Evolutionary conservation across 306 rosid species (phyloP).

Genomic region (Acacia crassicarpa): DNA sequence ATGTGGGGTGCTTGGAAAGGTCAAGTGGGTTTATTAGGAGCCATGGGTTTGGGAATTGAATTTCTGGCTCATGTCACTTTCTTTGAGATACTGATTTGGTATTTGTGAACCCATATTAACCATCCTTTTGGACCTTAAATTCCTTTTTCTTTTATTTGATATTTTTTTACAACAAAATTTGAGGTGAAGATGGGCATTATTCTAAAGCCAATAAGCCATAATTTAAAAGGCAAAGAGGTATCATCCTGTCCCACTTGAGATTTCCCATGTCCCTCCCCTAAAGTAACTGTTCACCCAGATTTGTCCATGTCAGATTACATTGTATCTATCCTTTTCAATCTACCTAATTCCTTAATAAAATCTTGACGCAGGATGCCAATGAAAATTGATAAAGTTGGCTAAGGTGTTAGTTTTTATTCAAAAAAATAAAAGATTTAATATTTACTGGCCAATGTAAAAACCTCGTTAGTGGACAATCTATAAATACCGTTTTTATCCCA

Average conservation of each 20-base stretch:
- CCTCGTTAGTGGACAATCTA: no score
- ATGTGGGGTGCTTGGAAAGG: not conserved
- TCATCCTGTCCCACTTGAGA: not conserved
- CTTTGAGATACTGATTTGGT: not conserved
- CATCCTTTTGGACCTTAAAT: not conserved
- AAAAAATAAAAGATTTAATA: no score
- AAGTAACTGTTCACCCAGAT: conserved; percentile 12
- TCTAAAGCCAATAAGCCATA: conserved; percentile 5
- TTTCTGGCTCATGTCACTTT: not conserved
- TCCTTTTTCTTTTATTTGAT: not conserved
- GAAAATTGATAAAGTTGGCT: no score
- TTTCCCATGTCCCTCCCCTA: not conserved
- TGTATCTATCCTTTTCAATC: not conserved
- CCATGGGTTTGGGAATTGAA: not conserved
- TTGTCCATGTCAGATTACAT: conserved; percentile 10
- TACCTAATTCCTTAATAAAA: not conserved
- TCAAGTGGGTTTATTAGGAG: not conserved
- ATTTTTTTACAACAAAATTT: not conserved
- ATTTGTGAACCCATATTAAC: not conserved
- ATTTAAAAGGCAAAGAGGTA: not conserved
- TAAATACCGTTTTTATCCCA: no score
- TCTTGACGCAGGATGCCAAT: not conserved
- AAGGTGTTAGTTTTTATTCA: no score
- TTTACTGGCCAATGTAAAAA: no score
- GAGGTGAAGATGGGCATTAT: not conserved